These are phyloP conservation scores for Lactifluus piperatus DNA, from an alignment of 768 basidiomycete genomes.

Conservation along the genomic window DNA sequence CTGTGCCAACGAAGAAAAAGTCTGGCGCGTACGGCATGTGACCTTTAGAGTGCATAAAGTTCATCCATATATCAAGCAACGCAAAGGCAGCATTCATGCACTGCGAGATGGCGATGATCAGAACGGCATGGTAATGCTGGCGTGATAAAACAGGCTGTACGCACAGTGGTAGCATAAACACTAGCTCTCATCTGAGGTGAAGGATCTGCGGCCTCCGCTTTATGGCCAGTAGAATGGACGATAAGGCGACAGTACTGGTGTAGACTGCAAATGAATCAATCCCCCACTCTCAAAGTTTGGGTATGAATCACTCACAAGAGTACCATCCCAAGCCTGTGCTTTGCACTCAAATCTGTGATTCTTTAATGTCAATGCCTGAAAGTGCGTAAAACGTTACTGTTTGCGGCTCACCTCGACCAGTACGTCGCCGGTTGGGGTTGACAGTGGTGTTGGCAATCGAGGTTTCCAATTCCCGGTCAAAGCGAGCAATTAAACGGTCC, in stretches of 20 bases:
- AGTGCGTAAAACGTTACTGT: too few species aligned
- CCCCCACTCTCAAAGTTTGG: background rate
- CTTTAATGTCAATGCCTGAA: background rate
- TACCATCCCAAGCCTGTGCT: constrained; percentile 14
- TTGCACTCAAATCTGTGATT: constrained; percentile 6
- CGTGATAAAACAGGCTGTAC: background rate
- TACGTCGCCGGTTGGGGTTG: background rate
- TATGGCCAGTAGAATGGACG: constrained; percentile 18
- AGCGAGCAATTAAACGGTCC: constrained; percentile 4
- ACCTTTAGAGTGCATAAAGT: constrained; percentile 7
- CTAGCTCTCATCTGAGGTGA: constrained; percentile 1
- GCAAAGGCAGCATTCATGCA: constrained; percentile 13
- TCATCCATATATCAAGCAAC: constrained; percentile 15
- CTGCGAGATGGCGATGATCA: constrained; percentile 5
- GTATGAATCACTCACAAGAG: constrained; percentile 10
- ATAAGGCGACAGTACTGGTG: constrained; percentile 17
- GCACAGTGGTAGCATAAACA: constrained; percentile 6
- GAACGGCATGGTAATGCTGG: background rate
- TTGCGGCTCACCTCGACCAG: constrained; percentile 2
- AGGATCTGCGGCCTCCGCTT: background rate
- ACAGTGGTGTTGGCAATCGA: constrained; percentile 15
- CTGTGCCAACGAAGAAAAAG: constrained; percentile 19
- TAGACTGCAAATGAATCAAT: constrained; percentile 3
- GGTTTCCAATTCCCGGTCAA: constrained; percentile 5
- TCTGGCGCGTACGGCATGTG: constrained; percentile 16